phyloP scores from a whole-genome alignment of 257 asterid genomes.

The Petunia axillaris region DNA sequence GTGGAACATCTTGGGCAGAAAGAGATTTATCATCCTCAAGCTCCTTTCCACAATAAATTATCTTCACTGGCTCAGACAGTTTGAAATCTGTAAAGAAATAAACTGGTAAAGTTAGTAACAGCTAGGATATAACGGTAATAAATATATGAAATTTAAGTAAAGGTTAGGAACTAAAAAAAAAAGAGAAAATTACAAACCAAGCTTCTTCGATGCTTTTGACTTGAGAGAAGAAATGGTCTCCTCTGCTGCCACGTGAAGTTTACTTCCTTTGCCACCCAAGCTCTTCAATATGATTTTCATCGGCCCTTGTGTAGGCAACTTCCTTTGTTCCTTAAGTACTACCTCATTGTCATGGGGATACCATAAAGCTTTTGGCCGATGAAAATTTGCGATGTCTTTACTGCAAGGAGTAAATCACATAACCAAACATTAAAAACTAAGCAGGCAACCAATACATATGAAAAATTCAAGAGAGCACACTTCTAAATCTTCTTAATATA shows the following conservation, averaged over 20 bases:
- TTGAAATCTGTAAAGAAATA: constrained; percentile 69
- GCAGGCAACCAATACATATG: constrained; percentile 3
- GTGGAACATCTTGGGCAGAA: constrained; percentile 71
- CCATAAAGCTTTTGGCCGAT: constrained; percentile 96
- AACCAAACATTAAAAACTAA: constrained; percentile 27
- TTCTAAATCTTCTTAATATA: constrained; percentile 1
- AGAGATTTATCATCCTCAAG: constrained; percentile 88
- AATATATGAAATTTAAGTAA: constrained; percentile 29
- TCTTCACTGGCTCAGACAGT: constrained; percentile 86
- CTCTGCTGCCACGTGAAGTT: constrained; percentile 89
- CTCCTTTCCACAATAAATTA: constrained; percentile 81
- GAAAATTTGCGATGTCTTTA: constrained; percentile 95
- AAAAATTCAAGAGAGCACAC: constrained; percentile 5
- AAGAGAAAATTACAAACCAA: constrained; percentile 53
- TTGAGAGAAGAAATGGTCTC: constrained; percentile 82
- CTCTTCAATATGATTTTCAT: constrained; percentile 96
- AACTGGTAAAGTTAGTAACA: constrained; percentile 20
- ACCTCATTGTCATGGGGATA: constrained; percentile 99
- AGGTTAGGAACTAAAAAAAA: constrained; percentile 13
- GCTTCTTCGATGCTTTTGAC: constrained; percentile 93
- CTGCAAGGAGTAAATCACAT: constrained; percentile 58
- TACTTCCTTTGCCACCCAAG: constrained; percentile 98
- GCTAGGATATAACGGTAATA: constrained; percentile 17
- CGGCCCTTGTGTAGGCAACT: constrained; percentile 70
- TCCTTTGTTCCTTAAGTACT: constrained; percentile 73